Percentiles rank a stretch among this genome's conserved stretches.
These are phyloP conservation scores for Dryadomyces quercus-mongolicae DNA, from an alignment of 2,329 filamentous ascomycete species.

Conservation along the genomic window DNA sequence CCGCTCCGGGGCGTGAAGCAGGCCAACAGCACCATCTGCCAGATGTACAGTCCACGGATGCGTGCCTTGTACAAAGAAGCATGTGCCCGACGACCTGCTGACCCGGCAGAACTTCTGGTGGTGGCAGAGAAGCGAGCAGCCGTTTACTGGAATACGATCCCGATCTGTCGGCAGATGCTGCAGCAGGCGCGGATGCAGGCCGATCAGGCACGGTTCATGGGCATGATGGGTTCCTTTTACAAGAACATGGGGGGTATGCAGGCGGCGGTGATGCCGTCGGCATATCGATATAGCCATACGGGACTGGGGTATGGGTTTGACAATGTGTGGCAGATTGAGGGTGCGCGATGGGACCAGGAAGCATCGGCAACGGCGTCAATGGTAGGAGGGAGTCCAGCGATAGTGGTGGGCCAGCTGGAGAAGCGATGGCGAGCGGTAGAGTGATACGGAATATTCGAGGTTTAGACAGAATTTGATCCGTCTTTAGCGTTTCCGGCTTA, in stretches of 20 bases:
- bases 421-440: background rate
- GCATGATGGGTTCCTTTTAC: background rate
- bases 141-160: slow-evolving; percentile 22
- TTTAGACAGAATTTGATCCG: too few species aligned
- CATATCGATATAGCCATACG: slow-evolving; percentile 3
- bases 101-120: slow-evolving; percentile 14
- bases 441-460: background rate
- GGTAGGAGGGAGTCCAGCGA: background rate
- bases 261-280: background rate
- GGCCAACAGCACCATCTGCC: slow-evolving; percentile 19
- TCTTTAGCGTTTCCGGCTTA: too few species aligned
- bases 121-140: slow-evolving; percentile 16
- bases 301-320: slow-evolving; percentile 6
- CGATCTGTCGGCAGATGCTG: slow-evolving; percentile 9
- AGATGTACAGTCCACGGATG: slow-evolving; percentile 26
- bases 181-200: background rate
- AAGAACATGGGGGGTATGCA: background rate
- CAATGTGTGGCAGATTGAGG: slow-evolving; percentile 1
- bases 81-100: slow-evolving; percentile 14
- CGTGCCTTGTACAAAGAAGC: slow-evolving; percentile 19
- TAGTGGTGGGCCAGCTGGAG: background rate
- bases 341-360: slow-evolving; percentile 4
- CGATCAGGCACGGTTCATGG: background rate
- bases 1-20: slow-evolving; percentile 16
- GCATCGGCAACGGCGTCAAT: background rate